Evolutionary conservation across 768 basidiomycete genomes (phyloP), one percentile per base, ranked within the genome.

Genomic region (Termitomyces sp.): DNA sequence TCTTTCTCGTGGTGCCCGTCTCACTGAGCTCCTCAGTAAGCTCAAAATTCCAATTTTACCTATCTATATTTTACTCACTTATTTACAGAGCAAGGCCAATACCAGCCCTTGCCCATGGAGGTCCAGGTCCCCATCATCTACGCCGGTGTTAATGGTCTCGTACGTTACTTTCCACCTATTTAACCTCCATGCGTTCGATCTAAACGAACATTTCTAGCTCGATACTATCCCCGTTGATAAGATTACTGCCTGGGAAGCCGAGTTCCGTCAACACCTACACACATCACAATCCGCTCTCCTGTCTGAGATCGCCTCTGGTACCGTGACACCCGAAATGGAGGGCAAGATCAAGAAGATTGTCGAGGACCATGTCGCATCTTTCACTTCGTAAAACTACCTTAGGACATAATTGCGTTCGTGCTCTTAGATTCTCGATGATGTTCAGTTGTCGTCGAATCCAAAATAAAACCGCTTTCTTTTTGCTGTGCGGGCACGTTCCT

Each of bases 141-240:
- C 73, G 97, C 96, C 64, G 96, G 96, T 86, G 97, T 99, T 67
- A 95, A 98, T 77, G 97, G 97, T 92, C 86, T 97, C 62, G 88
- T 90, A 71, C 65, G 88, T 82, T 18, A 14, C 5, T 34, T n/a
- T 13, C 50, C 20, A 39, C 32, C 16, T 1, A 41, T 12, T 57
- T 29, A 14, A 1, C 13, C n/a, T 1, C n/a, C 22, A 20, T 42
- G n/a, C 29, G 26, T 16, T 24, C 46, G 1, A 60, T 58, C 8
- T 59, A 29, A 67, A 31, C 26, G 34, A 8, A 10, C 22, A 39
- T 44, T 24, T 46, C 1, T 58, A 91, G 86, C 93, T 99, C 66
- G 97, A 98, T 73, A 79, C 92, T 29, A 92, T 99, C 75, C 90
- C 94, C 46, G 94, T 97, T 54, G 92, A 97, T 67, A 80, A 94